Evolutionary conservation across 2,329 filamentous ascomycete genomes (phyloP), one percentile per base, ranked within the genome.

Genomic region (Dothideomycetidae sp.): DNA sequence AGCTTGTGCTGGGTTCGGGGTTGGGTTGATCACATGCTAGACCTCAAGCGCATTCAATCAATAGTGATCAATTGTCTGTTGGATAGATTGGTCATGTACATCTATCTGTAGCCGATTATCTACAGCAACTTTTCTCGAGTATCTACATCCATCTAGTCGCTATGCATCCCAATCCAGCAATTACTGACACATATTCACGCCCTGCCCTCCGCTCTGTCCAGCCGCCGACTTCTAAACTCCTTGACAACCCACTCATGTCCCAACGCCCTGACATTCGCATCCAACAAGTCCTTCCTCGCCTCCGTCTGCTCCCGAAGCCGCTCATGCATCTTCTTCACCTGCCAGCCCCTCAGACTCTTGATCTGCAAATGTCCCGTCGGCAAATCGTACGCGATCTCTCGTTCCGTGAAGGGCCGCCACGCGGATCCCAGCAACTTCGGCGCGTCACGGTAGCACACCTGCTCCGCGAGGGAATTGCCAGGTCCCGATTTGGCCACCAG

Each of bases 361-460:
- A 56, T 42, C 31, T 52, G 43, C 10, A 57, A 39, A 12, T 48
- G 31, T 5, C 53, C 54, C n/a, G 48, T 51, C 3, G 48, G 40
- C 5, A 46, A 50, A 19, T 56, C 50, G 28, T 56, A 55, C 19
- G 32, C 18, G 5, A 54, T 42, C 1, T 26, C 33, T 10, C 16
- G 35, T 2, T 48, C 49, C 10, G 45, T 44, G 11, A 37, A 47
- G 4, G 33, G n/a, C n/a, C 45, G 41, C 44, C 47, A 54, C 5
- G 44, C 31, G 43, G 29, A 31, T 7, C 45, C 49, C 15, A 57
- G 37, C 9, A 56, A 18, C 0, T 37, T 29, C 3, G 54, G 54
- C 3, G 55, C 23, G 17, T 38, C n/a, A 2, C 21, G n/a, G 15
- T 21, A 28, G 28, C 36, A 21, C 21, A 38, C 10, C 12, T 38